Base-by-base conservation (phyloP, 768 basidiomycete genomes). In the Termitomyces sp. region DNA sequence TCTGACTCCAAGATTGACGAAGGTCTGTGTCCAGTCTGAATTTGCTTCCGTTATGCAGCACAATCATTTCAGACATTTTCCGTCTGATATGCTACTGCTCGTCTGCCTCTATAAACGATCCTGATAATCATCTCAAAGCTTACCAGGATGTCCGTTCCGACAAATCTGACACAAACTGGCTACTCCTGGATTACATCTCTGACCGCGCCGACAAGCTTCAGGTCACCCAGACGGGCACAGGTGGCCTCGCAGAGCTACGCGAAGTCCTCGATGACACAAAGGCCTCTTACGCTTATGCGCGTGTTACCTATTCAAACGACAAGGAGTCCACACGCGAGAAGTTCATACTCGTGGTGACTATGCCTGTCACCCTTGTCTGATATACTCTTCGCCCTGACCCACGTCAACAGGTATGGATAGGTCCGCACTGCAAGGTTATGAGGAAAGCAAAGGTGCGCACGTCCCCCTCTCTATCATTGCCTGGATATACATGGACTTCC, bases 131-230 rank as follows among this genome's bases (percentile, higher is more conserved):
- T 48, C 42, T 57, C 56, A 57, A 57, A 93, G 96, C 94, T 37
- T 96, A 97, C 81, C 79, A 84, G 73, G 91, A 94, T 66, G 89
- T 97, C 58, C 88, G 95, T 66, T 81, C 80, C 63, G 87, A 92
- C 81, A 94, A 94, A 70, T 81, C 87, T 43, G 90, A 92, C 36
- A 91, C 86, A 37, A 97, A 91, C 72, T 98, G 94, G 94, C 71
- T 96, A 49, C 79, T 98, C 60, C 76, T 97, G 60, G 92, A 96
- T 72, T 98, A 98, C 73, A 88, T 90, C 83, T 81, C 81, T 69
- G 90, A 92, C 74, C 82, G 84, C 67, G 91, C 89, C 38, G 92
- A 96, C 82, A 91, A 84, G 71, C 85, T 97, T 67, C 72, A 77
- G 65, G 77, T 98, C 69, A 88, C 92, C 11, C 72, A 82, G 69